Evolutionary conservation across 78 protist species (phyloP).

Genomic region (Dictyostelium brefeldianum): DNA sequence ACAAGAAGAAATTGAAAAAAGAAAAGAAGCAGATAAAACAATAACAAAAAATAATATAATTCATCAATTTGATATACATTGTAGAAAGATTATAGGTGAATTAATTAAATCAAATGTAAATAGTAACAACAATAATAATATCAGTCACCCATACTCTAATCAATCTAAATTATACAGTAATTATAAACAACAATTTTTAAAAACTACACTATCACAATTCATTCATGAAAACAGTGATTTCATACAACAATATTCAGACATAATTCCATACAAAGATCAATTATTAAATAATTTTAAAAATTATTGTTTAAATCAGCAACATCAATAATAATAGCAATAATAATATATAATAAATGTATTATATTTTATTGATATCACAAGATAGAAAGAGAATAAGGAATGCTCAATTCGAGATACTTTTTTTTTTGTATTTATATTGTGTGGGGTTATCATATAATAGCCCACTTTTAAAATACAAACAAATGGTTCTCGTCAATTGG

Average conservation of each 20-base stretch:
- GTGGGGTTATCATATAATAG: too few species aligned
- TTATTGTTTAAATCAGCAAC: background rate
- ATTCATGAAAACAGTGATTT: background rate
- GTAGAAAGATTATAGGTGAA: slow-evolving; percentile 30
- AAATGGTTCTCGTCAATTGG: too few species aligned
- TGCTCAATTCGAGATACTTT: too few species aligned
- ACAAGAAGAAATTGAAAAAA: background rate
- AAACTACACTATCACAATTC: background rate
- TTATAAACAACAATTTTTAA: slow-evolving; percentile 7
- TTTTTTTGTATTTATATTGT: too few species aligned
- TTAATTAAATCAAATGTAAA: background rate
- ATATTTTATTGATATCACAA: too few species aligned
- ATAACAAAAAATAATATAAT: background rate
- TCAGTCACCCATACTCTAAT: background rate
- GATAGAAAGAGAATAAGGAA: too few species aligned
- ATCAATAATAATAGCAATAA: too few species aligned
- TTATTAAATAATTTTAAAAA: slow-evolving; percentile 1
- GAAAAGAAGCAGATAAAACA: background rate
- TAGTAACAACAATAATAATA: background rate
- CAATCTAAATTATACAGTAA: background rate
- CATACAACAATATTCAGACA: slow-evolving; percentile 5
- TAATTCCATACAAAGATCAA: slow-evolving; percentile 8
- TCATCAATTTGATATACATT: slow-evolving; percentile 19
- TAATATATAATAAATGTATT: too few species aligned
- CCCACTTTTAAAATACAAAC: too few species aligned